Evolutionary conservation across 2,329 filamentous ascomycete genomes (phyloP), one percentile per base, ranked within the genome.

Genomic region (Trichoderma harzianum): DNA sequence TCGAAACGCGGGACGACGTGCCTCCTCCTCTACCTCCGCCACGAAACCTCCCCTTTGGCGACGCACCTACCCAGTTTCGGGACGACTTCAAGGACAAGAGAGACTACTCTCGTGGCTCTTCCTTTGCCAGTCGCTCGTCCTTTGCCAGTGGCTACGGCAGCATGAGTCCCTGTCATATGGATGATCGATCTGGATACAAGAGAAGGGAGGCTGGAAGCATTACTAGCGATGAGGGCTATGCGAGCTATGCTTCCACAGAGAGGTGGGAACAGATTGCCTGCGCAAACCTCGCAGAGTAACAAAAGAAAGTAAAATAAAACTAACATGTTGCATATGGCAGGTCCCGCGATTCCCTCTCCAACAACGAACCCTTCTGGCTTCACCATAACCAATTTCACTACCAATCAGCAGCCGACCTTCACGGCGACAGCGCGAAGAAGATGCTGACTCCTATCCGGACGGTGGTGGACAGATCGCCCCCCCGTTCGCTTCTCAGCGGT

Each of bases 401-500:
- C 73, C 81, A 81, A 62, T 82, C 83, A 5, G 81, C 82, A 66
- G 82, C 84, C 75, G 80, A 86, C 58, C 80, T 85, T 16, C 84
- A 88, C 67, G 85, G 86, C 72, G 84, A 82, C 72, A 83, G 80
- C 66, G 83, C 89, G 76, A 84, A 88, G 72, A 87, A 86, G 78
- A 89, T 87, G 79, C 81, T 90, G n/a, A 84, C 88, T 71, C 82
- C 84, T 1, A 78, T 83, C 47, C 81, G 84, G 47, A 62, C 64
- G 0, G 76, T 84, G n/a, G 84, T 84, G n/a, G 84, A 86, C 71
- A 85, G 82, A 18, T 83, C 84, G 10, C 83, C 85, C 2, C 82
- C 85, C 26, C 82, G 82, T 63, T 84, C 85, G 11, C 79, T 81
- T 5, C 79, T 87, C 7, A 84, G 82, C 71, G 78, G 82, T 11